Evolutionary conservation across 176 grass and related monocot genomes (phyloP).

Genomic region (Urochloa ruziziensis): DNA sequence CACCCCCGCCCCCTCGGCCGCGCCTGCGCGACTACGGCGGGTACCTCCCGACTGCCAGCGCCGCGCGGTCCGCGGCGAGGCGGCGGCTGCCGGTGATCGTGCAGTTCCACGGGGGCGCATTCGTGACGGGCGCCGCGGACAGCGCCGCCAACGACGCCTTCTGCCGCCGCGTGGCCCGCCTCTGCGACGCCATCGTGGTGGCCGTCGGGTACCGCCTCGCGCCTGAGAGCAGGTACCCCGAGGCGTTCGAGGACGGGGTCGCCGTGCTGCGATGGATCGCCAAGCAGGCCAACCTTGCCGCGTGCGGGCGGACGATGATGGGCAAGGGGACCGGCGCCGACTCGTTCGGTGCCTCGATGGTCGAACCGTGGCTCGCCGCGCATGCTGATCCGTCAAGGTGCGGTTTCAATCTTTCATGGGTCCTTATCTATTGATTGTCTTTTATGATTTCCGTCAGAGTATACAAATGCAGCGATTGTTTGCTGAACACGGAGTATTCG

Average conservation of each 20-base stretch:
- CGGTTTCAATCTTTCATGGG: neutral
- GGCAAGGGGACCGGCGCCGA: constrained; percentile 36
- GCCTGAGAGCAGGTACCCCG: constrained; percentile 73
- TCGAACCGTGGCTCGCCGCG: constrained; percentile 81
- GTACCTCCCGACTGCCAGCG: constrained; percentile 47
- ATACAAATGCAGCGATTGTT: neutral
- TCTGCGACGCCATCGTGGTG: constrained; percentile 75
- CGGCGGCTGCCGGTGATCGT: constrained; percentile 65
- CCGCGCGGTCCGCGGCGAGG: constrained; percentile 9
- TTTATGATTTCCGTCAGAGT: neutral
- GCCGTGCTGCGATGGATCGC: constrained; percentile 73
- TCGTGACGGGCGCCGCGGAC: constrained; percentile 57
- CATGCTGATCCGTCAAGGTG: constrained; percentile 91
- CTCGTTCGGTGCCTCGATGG: constrained; percentile 61
- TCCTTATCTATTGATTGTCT: neutral
- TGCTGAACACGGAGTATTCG: neutral
- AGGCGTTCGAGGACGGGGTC: constrained; percentile 74
- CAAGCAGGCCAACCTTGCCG: constrained; percentile 81
- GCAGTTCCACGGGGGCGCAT: constrained; percentile 82
- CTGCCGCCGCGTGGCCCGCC: constrained; percentile 62
- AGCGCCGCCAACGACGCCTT: constrained; percentile 79
- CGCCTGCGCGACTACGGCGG: constrained; percentile 42
- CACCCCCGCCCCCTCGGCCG: neutral
- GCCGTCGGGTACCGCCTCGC: constrained; percentile 77
- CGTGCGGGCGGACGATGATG: constrained; percentile 50